Evolutionary conservation across 2,329 filamentous ascomycete genomes (phyloP).

Genomic region (Fusarium sulawesiense): DNA sequence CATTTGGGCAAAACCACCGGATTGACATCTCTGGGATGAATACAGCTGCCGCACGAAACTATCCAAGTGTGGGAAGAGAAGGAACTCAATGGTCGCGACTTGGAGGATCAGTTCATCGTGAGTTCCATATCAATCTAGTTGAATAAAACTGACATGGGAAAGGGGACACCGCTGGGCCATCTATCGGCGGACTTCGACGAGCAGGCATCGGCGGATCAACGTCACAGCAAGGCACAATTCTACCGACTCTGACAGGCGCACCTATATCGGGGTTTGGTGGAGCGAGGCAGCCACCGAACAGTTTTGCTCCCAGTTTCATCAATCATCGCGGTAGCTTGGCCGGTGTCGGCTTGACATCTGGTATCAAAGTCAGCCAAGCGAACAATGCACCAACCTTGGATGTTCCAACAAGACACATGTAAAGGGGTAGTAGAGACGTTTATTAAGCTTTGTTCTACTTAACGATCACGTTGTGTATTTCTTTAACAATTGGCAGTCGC

Average conservation of each 20-base stretch:
- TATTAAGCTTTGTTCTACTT: not conserved
- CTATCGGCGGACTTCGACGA: conserved; percentile 18
- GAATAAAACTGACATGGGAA: conserved; percentile 10
- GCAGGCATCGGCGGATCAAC: conserved; percentile 21
- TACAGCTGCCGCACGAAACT: conserved; percentile 21
- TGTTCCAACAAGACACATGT: conserved; percentile 23
- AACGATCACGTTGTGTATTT: not conserved
- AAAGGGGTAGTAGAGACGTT: not conserved
- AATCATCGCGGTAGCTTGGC: conserved; percentile 37
- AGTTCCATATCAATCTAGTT: not conserved
- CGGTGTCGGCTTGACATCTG: conserved; percentile 48
- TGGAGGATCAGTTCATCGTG: conserved; percentile 28
- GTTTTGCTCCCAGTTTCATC: conserved; percentile 33
- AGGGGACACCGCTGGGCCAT: conserved; percentile 23
- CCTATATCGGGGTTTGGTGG: conserved; percentile 15
- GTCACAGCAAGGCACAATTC: conserved; percentile 5
- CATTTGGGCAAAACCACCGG: conserved; percentile 29
- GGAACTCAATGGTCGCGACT: conserved; percentile 36
- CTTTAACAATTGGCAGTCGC: not conserved
- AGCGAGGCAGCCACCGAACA: conserved; percentile 10
- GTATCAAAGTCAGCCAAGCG: conserved; percentile 48
- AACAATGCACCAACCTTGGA: conserved; percentile 32
- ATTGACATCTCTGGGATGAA: conserved; percentile 38
- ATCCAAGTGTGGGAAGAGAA: conserved; percentile 16
- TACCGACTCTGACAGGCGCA: conserved; percentile 15